phyloP scores from a whole-genome alignment of 75 land plant genomes.

The Cupressus sempervirens region DNA sequence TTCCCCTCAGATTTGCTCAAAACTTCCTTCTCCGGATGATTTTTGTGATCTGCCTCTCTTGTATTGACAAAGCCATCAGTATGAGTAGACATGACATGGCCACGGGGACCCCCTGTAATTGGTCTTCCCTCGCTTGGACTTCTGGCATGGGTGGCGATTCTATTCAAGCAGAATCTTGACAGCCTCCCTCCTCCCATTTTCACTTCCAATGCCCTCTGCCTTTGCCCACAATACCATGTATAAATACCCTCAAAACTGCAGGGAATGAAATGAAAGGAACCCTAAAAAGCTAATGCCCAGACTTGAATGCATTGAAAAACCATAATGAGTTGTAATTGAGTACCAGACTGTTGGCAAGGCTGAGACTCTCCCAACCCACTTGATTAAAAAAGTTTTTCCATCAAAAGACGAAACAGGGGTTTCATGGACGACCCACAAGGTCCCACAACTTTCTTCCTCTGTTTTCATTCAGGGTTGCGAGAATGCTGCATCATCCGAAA shows the following conservation, averaged over 20 bases:
- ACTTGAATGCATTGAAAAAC: too few species aligned
- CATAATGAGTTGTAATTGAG: too few species aligned
- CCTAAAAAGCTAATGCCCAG: too few species aligned
- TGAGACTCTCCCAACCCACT: too few species aligned
- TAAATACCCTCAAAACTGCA: neutral
- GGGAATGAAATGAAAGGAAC: neutral
- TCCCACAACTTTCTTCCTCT: too few species aligned
- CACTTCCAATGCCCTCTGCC: neutral
- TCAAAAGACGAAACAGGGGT: too few species aligned
- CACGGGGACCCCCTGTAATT: constrained; percentile 19
- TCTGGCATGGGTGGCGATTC: constrained; percentile 10
- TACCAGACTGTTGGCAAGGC: too few species aligned
- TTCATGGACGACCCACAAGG: too few species aligned
- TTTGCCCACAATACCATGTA: neutral
- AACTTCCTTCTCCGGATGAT: neutral
- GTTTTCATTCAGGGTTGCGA: too few species aligned
- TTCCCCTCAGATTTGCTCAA: constrained; percentile 15
- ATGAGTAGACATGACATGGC: constrained; percentile 1
- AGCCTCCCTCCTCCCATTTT: neutral
- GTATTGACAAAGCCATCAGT: neutral
- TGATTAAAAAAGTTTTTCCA: too few species aligned
- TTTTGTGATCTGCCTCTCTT: constrained; percentile 12
- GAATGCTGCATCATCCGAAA: too few species aligned
- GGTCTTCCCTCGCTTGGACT: constrained; percentile 16
- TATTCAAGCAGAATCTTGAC: constrained; percentile 22